These are phyloP conservation scores for Aspergillus hiratsukae DNA, from an alignment of 2,329 filamentous ascomycete genomes.

Conservation along the genomic window DNA sequence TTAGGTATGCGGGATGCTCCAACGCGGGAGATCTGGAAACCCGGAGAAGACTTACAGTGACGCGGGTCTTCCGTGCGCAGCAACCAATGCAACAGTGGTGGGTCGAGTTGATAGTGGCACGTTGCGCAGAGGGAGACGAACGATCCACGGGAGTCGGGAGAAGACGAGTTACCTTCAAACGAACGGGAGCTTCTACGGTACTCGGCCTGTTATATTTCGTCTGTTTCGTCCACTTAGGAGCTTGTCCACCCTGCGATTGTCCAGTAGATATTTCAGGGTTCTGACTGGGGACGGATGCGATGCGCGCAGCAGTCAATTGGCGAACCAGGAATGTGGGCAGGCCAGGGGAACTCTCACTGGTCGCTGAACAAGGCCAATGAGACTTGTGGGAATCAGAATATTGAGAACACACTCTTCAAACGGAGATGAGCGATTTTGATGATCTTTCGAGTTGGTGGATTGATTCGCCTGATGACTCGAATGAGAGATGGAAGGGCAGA, in stretches of 20 bases:
- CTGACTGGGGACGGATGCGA: conserved; percentile 25
- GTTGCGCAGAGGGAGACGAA: conserved; percentile 23
- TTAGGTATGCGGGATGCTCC: conserved; percentile 15
- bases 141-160: conserved; percentile 8
- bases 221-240: background rate
- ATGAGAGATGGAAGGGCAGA: conserved; percentile 2
- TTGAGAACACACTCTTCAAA: conserved; percentile 3
- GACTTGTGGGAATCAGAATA: conserved; percentile 3
- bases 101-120: conserved; percentile 25
- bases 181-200: conserved; percentile 10
- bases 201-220: conserved; percentile 11
- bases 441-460: conserved; percentile 4
- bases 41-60: conserved; percentile 14
- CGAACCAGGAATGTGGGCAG: conserved; percentile 32
- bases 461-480: conserved; percentile 3
- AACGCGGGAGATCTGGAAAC: conserved; percentile 13
- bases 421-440: background rate
- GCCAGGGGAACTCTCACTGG: conserved; percentile 21
- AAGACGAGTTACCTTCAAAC: conserved; percentile 7
- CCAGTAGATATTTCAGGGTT: conserved; percentile 14
- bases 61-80: conserved; percentile 11
- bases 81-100: conserved; percentile 24
- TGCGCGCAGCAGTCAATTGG: conserved; percentile 32
- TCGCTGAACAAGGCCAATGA: conserved; percentile 17
- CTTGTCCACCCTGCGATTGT: conserved; percentile 7